These are phyloP conservation scores for Funneliformis mosseae DNA, from an alignment of 192 early-diverging fungal species.

Conservation along the genomic window DNA sequence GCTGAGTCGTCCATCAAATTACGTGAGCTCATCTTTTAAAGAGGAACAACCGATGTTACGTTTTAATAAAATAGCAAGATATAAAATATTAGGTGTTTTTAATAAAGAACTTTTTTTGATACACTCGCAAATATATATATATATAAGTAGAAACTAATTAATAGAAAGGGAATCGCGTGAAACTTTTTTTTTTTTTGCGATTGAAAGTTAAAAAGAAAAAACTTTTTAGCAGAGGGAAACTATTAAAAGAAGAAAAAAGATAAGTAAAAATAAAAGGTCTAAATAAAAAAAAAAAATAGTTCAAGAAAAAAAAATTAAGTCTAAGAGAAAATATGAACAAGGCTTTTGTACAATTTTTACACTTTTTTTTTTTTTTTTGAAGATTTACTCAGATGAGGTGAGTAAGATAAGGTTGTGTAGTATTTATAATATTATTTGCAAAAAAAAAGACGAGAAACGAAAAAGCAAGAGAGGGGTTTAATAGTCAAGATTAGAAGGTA, in stretches of 20 bases:
- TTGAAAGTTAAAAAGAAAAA: slow-evolving; percentile 4
- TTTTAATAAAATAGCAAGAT: slow-evolving; percentile 11
- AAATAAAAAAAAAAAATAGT: slow-evolving; percentile 6
- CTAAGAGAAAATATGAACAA: slow-evolving; percentile 36
- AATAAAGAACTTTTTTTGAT: slow-evolving; percentile 5
- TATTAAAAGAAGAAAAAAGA: slow-evolving; percentile 1
- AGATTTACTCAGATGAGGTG: not conserved
- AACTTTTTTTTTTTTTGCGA: not conserved
- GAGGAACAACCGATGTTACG: not conserved
- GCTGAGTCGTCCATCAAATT: slow-evolving; percentile 45
- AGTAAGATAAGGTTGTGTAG: not conserved
- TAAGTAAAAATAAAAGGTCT: slow-evolving; percentile 18
- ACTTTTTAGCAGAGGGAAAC: not conserved
- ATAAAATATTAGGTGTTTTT: slow-evolving; percentile 10
- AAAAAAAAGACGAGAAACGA: slow-evolving; percentile 23
- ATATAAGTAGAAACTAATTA: not conserved
- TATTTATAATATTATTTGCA: slow-evolving; percentile 18
- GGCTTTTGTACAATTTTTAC: slow-evolving; percentile 39
- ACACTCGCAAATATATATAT: not conserved
- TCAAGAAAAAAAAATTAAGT: slow-evolving; percentile 27
- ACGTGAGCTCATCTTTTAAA: slow-evolving; percentile 39
- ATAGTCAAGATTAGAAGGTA: not conserved
- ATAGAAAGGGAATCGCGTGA: not conserved
- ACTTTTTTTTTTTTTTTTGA: slow-evolving; percentile 18
- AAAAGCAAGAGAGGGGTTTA: not conserved